phyloP scores from a whole-genome alignment of 176 grass and related monocot species.

The Tuctoria greenei region DNA sequence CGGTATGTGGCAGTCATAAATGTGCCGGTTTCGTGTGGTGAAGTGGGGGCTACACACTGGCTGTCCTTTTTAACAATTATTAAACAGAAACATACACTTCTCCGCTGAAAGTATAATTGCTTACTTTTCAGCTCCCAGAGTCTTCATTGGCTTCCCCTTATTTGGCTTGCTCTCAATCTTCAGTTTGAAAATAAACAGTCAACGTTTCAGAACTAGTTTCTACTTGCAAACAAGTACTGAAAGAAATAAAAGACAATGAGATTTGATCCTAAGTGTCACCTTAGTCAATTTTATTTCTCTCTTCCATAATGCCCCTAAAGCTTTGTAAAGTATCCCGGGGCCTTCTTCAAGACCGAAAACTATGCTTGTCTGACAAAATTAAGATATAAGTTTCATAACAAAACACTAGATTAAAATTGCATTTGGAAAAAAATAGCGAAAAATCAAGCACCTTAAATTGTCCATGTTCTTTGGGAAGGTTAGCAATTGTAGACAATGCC shows the following conservation, averaged over 20 bases:
- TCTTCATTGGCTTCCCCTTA: slow-evolving; percentile 50
- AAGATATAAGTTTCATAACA: slow-evolving; percentile 4
- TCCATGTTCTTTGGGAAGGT: slow-evolving; percentile 38
- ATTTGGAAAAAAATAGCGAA: background rate
- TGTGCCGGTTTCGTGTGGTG: no score
- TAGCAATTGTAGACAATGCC: slow-evolving; percentile 48
- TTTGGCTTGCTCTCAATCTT: slow-evolving; percentile 69
- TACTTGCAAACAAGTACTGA: background rate
- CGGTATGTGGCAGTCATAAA: no score
- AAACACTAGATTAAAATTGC: slow-evolving; percentile 30
- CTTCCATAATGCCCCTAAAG: slow-evolving; percentile 54
- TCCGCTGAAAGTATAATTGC: background rate
- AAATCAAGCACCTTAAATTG: slow-evolving; percentile 55
- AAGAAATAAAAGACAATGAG: slow-evolving; percentile 6
- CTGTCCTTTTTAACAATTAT: background rate
- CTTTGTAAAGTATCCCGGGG: slow-evolving; percentile 51
- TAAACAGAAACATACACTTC: background rate
- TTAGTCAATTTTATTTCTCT: slow-evolving; percentile 55
- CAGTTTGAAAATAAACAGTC: background rate
- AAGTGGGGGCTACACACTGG: no score
- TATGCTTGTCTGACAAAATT: slow-evolving; percentile 52
- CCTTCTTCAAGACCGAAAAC: slow-evolving; percentile 54
- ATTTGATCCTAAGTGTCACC: no score
- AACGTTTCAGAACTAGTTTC: slow-evolving; percentile 5
- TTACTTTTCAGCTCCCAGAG: slow-evolving; percentile 49